Evolutionary conservation across 768 basidiomycete genomes (phyloP), one percentile per base, ranked within the genome.

Genomic region (Hygrocybe coccinea): DNA sequence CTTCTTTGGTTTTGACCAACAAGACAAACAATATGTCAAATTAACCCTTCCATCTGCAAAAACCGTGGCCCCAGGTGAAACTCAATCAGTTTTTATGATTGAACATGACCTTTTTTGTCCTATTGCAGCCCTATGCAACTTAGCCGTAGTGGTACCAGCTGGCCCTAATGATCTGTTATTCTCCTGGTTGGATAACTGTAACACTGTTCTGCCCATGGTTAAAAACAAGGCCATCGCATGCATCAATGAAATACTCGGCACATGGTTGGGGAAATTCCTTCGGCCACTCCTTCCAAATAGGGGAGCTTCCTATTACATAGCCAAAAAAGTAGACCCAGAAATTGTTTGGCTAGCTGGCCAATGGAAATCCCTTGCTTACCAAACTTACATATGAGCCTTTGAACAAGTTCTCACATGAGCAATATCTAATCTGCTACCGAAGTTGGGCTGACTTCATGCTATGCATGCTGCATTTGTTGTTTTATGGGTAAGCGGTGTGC

Each of bases 251-350:
- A 7, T 55, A 71, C 0, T 7, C 22, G 0, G 56, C 64, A 0
- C 33, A 19, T 0, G 69, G 72, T 5, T 71, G 59, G 53, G 74
- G 72, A 0, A 73, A 60, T 0, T 14, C 69, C 7, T 76, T 74
- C 47, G 70, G 75, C 0, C 75, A 77, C 59, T 76, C 71, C 8
- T 78, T 78, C 59, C 63, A 71, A 2, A 78, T 77, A 17, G 74
- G 76, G 74, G 75, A 1, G 71, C 76, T 0, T 71, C 72, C 0
- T n/a, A n/a, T n/a, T n/a, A n/a, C n/a, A n/a, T n/a, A n/a, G n/a
- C n/a, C n/a, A n/a, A n/a, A n/a, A n/a, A n/a, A n/a, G n/a, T n/a
- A n/a, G n/a, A n/a, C n/a, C n/a, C n/a, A n/a, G n/a, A n/a, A n/a
- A n/a, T n/a, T 72, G n/a, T n/a, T n/a, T n/a, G n/a, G n/a, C n/a